These are phyloP conservation scores for Pichia norvegensis DNA, from an alignment of 1,139 yeast species.

Conservation along the genomic window DNA sequence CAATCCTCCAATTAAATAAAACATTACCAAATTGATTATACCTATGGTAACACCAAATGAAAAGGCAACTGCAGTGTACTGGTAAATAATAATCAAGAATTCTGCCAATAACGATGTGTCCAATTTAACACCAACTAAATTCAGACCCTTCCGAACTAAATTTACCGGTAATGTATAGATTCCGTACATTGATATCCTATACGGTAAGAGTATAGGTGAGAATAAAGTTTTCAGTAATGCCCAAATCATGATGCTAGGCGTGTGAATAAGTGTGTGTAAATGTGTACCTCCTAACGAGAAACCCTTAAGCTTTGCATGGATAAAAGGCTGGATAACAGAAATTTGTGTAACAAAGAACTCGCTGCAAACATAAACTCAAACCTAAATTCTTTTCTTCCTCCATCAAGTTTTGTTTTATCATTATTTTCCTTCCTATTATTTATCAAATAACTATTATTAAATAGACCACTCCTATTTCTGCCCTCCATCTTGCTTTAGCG, in stretches of 20 bases:
- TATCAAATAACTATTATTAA: neutral
- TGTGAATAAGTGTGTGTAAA: too few relatives aligned
- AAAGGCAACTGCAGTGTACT: constrained; percentile 13
- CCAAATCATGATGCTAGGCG: neutral
- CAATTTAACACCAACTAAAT: neutral
- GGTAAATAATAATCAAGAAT: constrained; percentile 12
- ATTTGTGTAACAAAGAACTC: too few relatives aligned
- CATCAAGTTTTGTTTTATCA: too few relatives aligned
- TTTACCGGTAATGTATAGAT: constrained; percentile 6
- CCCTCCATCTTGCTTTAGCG: constrained; percentile 46
- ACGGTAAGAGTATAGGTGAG: neutral
- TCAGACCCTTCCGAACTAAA: neutral
- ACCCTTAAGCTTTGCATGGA: too few relatives aligned
- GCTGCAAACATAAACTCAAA: too few relatives aligned
- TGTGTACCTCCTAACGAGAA: neutral
- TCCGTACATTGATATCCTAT: constrained; percentile 1
- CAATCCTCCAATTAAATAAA: constrained; percentile 1
- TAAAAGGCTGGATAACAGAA: too few relatives aligned
- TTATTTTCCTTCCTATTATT: too few relatives aligned
- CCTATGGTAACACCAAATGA: constrained; percentile 15
- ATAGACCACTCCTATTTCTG: constrained; percentile 57
- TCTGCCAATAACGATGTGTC: constrained; percentile 4
- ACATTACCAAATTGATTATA: constrained; percentile 1
- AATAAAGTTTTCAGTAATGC: neutral
- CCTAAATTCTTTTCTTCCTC: too few relatives aligned